Conservation (phyloP, 257 asterid species). For the Gentiana straminea region DNA sequence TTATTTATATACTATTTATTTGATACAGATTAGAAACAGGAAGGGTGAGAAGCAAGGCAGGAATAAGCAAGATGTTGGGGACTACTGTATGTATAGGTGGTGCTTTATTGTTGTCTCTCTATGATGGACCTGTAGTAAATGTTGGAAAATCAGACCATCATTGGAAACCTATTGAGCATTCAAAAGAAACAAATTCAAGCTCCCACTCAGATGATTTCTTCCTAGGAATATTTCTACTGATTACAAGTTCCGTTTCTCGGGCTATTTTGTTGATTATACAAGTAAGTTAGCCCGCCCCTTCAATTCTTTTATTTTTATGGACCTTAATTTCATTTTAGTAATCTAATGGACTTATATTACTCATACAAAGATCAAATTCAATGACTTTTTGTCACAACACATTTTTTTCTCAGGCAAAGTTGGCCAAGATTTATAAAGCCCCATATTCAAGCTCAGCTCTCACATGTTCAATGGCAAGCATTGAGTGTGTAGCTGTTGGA, state of each 20-base stretch:
- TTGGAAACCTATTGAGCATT: slow-evolving; percentile 54
- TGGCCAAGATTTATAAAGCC: too few species aligned
- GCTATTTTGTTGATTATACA: slow-evolving; percentile 71
- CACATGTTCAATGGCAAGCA: slow-evolving; percentile 20
- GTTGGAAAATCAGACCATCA: slow-evolving; percentile 50
- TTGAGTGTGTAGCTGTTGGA: slow-evolving; percentile 55
- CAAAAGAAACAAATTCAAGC: slow-evolving; percentile 16
- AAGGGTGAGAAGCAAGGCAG: slow-evolving; percentile 48
- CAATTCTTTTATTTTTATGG: too few species aligned
- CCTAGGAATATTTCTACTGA: slow-evolving; percentile 59
- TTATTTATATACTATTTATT: background rate
- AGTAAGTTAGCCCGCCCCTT: slow-evolving; percentile 19
- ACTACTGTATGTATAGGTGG: slow-evolving; percentile 71
- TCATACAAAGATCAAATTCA: too few species aligned
- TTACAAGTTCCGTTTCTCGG: slow-evolving; percentile 69
- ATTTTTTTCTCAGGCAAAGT: too few species aligned
- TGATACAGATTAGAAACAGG: slow-evolving; percentile 45
- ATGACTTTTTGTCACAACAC: too few species aligned
- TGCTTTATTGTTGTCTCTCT: slow-evolving; percentile 58
- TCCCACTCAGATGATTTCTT: slow-evolving; percentile 31
- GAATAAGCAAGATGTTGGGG: slow-evolving; percentile 65
- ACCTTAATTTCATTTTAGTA: too few species aligned
- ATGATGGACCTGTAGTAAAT: slow-evolving; percentile 40
- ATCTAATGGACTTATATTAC: too few species aligned
- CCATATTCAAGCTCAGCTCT: too few species aligned